These are phyloP conservation scores for Aspergillus novofumigatus DNA, from an alignment of 2,329 filamentous ascomycete genomes.

Conservation along the genomic window DNA sequence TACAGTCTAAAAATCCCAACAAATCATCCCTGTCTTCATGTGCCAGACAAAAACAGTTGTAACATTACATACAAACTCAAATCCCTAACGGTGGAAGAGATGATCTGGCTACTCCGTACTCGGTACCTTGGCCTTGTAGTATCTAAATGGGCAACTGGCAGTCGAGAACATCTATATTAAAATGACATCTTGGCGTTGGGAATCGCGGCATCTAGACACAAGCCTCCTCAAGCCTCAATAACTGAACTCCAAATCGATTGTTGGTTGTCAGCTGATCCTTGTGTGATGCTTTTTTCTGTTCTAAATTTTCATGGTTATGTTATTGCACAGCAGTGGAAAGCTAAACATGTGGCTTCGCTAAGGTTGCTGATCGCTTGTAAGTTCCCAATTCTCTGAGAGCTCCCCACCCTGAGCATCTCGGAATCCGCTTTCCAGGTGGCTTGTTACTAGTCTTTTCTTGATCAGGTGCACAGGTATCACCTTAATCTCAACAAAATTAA, in stretches of 20 bases:
- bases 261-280: neutral
- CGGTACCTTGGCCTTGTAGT: neutral
- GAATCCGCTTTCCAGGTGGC: neutral
- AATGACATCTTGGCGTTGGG: neutral
- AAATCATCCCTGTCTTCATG: neutral
- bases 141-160: neutral
- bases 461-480: neutral
- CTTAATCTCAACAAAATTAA: neutral
- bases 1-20: neutral
- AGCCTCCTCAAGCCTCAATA: neutral
- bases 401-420: neutral
- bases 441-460: neutral
- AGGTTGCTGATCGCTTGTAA: neutral
- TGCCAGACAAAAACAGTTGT: neutral
- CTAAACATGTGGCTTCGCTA: neutral
- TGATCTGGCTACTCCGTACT: too few relatives aligned
- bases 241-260: neutral
- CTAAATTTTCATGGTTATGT: too few relatives aligned
- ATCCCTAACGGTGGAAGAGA: neutral
- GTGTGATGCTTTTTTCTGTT: neutral
- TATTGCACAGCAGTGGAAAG: neutral
- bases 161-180: neutral
- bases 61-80: neutral
- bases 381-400: neutral
- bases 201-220: neutral